These are phyloP conservation scores for Nicotiana paniculata DNA, from an alignment of 257 asterid genomes.

Conservation along the genomic window DNA sequence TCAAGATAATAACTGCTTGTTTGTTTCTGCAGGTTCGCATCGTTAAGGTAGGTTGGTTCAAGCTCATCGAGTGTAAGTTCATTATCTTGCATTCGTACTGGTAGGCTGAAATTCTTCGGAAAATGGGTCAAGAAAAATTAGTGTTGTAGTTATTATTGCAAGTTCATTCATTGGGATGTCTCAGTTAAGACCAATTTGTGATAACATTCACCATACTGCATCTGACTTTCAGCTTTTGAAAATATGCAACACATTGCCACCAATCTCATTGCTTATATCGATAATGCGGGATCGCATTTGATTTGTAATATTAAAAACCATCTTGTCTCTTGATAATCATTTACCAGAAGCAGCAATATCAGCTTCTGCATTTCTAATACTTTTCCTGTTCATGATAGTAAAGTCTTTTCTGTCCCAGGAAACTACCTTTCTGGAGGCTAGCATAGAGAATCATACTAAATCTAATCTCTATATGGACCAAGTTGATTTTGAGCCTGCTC, in stretches of 20 bases:
- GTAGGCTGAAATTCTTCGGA: not conserved
- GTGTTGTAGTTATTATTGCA: not conserved
- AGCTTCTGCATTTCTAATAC: not conserved
- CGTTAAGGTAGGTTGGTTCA: constrained; percentile 75
- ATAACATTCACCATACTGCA: not conserved
- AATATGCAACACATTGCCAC: not conserved
- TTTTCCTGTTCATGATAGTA: not conserved
- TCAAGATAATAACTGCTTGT: constrained; percentile 12
- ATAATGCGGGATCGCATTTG: constrained; percentile 9
- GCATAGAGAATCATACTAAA: constrained; percentile 95
- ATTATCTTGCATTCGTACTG: constrained; percentile 12
- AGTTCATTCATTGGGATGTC: not conserved
- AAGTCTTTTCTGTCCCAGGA: constrained; percentile 51
- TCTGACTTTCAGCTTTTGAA: not conserved
- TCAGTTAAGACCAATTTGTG: not conserved
- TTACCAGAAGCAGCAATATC: not conserved
- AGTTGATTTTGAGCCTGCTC: constrained; percentile 98
- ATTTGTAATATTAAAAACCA: constrained; percentile 4
- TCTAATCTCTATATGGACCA: constrained; percentile 95
- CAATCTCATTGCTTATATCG: not conserved
- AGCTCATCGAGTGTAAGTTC: constrained; percentile 35
- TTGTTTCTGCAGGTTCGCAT: constrained; percentile 75
- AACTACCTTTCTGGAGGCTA: constrained; percentile 81
- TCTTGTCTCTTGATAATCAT: not conserved
- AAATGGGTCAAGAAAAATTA: not conserved